Conservation (phyloP, 1,284 basidiomycete species). For the Pyrrhoderma noxium region DNA sequence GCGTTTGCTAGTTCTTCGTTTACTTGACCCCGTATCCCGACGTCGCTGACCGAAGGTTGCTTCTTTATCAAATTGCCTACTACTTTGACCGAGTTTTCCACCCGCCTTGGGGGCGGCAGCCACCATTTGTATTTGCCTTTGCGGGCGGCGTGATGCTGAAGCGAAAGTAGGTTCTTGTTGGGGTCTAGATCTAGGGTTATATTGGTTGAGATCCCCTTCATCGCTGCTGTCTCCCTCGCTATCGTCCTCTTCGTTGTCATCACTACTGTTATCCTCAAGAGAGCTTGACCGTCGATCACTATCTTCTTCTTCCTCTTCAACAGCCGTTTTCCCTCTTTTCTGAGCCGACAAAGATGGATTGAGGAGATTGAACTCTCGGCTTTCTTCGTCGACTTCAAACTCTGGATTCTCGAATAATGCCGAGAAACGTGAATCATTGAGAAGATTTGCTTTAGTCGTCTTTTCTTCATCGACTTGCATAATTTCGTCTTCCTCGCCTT, state of each 20-base stretch:
- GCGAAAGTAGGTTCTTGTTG: constrained; percentile 42
- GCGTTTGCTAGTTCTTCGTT: constrained; percentile 11
- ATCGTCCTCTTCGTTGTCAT: constrained; percentile 31
- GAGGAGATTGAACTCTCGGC: constrained; percentile 82
- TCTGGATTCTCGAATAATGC: constrained; percentile 92
- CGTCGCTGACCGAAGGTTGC: constrained; percentile 67
- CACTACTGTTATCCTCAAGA: constrained; percentile 35
- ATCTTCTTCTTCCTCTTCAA: constrained; percentile 86
- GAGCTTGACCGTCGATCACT: constrained; percentile 76
- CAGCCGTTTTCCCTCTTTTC: constrained; percentile 63
- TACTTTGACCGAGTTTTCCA: not conserved
- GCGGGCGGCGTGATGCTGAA: constrained; percentile 40
- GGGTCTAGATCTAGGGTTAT: constrained; percentile 24
- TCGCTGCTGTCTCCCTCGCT: constrained; percentile 41
- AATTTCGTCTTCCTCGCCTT: constrained; percentile 29
- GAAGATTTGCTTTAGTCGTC: constrained; percentile 44
- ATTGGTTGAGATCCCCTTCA: constrained; percentile 38
- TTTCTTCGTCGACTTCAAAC: constrained; percentile 86
- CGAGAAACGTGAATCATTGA: constrained; percentile 86
- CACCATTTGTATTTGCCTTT: constrained; percentile 31
- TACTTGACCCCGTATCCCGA: constrained; percentile 22
- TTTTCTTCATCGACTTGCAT: constrained; percentile 28
- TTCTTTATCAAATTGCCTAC: constrained; percentile 22
- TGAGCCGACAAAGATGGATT: constrained; percentile 78
- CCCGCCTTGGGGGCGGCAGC: constrained; percentile 30